Conservation (phyloP, 2,329 filamentous ascomycete genomes). For the Botrytis tulipae region DNA sequence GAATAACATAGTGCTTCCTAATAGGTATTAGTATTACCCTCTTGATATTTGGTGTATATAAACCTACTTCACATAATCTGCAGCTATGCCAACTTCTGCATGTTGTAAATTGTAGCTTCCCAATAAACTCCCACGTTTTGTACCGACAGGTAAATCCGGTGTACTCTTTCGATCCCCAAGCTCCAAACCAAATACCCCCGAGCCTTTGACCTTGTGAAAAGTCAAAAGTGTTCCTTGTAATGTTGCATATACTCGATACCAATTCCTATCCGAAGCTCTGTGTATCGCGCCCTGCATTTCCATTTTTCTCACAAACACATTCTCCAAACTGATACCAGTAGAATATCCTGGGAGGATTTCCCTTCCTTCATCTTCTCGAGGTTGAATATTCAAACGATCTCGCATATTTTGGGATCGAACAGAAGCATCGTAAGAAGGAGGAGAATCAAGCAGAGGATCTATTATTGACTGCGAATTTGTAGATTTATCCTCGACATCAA, state of each 20-base stretch:
- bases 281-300: conserved; percentile 65
- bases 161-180: conserved; percentile 50
- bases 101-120: conserved; percentile 71
- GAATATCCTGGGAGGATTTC: conserved; percentile 57
- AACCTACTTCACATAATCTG: conserved; percentile 68
- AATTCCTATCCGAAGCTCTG: conserved; percentile 60
- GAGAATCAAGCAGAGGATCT: conserved; percentile 21
- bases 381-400: conserved; percentile 36
- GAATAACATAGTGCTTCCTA: conserved; percentile 59
- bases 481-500: conserved; percentile 2
- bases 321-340: conserved; percentile 54
- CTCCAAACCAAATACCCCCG: conserved; percentile 49
- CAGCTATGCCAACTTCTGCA: conserved; percentile 71
- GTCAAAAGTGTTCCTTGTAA: conserved; percentile 68
- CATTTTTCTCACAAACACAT: conserved; percentile 61
- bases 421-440: conserved; percentile 30
- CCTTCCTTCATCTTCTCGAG: conserved; percentile 41
- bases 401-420: conserved; percentile 24
- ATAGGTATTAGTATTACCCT: neutral
- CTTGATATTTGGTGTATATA: neutral
- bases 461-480: neutral
- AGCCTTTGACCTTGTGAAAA: conserved; percentile 62
- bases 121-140: conserved; percentile 55
- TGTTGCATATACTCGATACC: conserved; percentile 61
- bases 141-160: conserved; percentile 51